Evolutionary conservation across 1,284 basidiomycete genomes (phyloP), one percentile per base, ranked within the genome.

Genomic region (Ganoderma leucocontextum): DNA sequence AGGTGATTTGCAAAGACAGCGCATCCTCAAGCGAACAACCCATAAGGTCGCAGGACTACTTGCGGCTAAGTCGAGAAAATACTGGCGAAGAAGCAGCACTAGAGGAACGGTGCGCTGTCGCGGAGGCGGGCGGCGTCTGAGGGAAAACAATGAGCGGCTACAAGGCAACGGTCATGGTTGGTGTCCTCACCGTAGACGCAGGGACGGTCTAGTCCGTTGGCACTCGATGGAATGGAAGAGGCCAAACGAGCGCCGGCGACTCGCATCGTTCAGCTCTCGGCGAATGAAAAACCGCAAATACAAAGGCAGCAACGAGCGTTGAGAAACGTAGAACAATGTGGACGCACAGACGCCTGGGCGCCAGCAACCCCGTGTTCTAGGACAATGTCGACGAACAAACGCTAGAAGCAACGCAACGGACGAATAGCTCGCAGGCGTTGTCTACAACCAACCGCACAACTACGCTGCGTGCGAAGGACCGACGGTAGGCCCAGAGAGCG

Each of bases 121-220:
- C 58, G 62, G 62, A 53, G 44, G 22, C 7, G 36, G 42, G 25
- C 58, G 66, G 57, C 70, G 66, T 64, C 60, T 58, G 60, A 36
- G 15, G 41, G 36, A 61, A 44, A 38, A 35, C 33, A 33, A 57
- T 62, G 52, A 66, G 64, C 60, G 64, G 64, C 60, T 57, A 57
- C 38, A 44, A 41, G 17, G 12, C 35, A 35, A 22, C 35, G 64
- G 60, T 38, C 55, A 35, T 38, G 55, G 36, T 38, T 58, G 55
- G 25, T 59, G 10, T 41, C 9, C 22, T 60, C 38, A 29, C 58
- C 38, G 6, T 39, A 39, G 33, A 15, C 5, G 33, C 6, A 57
- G 22, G 55, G 15, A 33, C 33, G 29, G 33, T 33, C 33, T 22
- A 38, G 60, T 10, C 17, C 52, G 22, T 10, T 55, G 13, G 47